Conservation (phyloP, 495 filamentous ascomycete species). For the Saxophila tyrrhenica region DNA sequence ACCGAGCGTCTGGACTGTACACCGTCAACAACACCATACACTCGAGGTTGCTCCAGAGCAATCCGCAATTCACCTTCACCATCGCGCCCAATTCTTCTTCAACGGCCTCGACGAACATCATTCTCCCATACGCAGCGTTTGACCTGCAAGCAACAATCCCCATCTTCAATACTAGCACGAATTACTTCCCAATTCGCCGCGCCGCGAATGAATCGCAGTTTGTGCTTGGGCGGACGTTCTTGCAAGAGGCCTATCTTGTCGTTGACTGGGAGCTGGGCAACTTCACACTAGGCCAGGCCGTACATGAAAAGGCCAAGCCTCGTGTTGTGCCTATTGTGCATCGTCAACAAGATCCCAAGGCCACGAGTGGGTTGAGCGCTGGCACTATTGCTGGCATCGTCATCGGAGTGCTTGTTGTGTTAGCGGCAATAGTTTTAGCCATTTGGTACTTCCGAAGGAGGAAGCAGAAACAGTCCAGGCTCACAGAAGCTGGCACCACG, state of each 20-base stretch:
- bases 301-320: constrained; percentile 12
- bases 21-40: constrained; percentile 26
- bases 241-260: constrained; percentile 27
- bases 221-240: constrained; percentile 22
- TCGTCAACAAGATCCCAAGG: no score
- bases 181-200: constrained; percentile 27
- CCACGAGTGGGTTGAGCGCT: constrained; percentile 8
- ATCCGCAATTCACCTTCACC: constrained; percentile 26
- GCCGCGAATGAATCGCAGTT: constrained; percentile 25
- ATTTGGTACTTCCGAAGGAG: no score
- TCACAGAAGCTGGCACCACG: no score
- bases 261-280: constrained; percentile 25
- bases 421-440: neutral
- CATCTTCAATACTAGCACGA: constrained; percentile 17
- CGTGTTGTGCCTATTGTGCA: no score
- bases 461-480: no score
- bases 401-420: constrained; percentile 5
- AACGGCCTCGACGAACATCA: constrained; percentile 18
- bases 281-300: constrained; percentile 23
- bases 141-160: constrained; percentile 22
- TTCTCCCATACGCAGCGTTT: constrained; percentile 24
- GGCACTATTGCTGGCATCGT: constrained; percentile 21
- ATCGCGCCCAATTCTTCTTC: constrained; percentile 15
- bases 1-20: constrained; percentile 21
- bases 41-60: constrained; percentile 14